Percentiles rank a stretch among this genome's conserved stretches.
Evolutionary conservation across 768 basidiomycete genomes (phyloP).

Genomic region (Suillus plorans): DNA sequence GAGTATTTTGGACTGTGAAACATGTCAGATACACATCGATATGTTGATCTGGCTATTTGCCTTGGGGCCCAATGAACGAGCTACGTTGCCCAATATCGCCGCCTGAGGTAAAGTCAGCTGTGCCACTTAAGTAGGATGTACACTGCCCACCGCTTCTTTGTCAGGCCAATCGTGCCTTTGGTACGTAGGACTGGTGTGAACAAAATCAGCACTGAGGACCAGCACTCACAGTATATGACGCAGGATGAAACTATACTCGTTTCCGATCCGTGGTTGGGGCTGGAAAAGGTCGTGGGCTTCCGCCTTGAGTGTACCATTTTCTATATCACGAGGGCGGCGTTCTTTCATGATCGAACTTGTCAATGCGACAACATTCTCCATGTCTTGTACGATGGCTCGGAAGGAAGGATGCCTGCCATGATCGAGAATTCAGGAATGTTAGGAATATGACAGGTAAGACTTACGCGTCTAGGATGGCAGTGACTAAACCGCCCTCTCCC

Average conservation of each 20-base stretch:
- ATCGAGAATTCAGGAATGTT: neutral
- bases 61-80: neutral
- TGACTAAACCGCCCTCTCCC: constrained; percentile 39
- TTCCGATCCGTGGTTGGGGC: constrained; percentile 25
- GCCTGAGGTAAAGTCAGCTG: neutral
- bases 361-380: constrained; percentile 25
- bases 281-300: constrained; percentile 41
- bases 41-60: neutral
- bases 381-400: constrained; percentile 37
- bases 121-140: neutral
- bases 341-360: constrained; percentile 15
- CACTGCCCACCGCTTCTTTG: neutral
- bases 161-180: constrained; percentile 18
- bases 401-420: constrained; percentile 2
- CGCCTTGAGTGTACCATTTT: constrained; percentile 32
- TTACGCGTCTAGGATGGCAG: constrained; percentile 37
- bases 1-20: constrained; percentile 4
- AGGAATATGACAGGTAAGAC: constrained; percentile 1
- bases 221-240: constrained; percentile 6
- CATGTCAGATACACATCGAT: neutral
- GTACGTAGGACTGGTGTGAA: neutral
- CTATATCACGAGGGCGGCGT: constrained; percentile 34
- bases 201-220: neutral
- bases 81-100: neutral
- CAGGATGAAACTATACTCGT: constrained; percentile 4